Conservation (phyloP, 768 basidiomycete species). For the Russula ochroleuca region DNA sequence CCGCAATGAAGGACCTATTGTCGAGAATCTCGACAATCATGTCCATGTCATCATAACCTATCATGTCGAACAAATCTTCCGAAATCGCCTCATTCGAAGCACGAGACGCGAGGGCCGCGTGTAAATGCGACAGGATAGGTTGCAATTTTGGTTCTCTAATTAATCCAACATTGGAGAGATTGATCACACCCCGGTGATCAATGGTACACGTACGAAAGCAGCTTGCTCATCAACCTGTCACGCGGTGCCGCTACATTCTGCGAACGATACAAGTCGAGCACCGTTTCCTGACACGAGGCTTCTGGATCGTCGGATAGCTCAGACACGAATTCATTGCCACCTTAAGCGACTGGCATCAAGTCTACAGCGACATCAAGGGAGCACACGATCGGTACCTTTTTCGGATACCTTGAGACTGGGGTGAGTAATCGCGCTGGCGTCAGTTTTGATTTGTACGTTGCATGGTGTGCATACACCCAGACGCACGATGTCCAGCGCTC, state of each 20-base stretch:
- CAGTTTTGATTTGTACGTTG: slow-evolving; percentile 5
- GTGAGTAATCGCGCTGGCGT: neutral
- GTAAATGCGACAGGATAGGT: slow-evolving; percentile 31
- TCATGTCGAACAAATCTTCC: slow-evolving; percentile 66
- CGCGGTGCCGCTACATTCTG: slow-evolving; percentile 3
- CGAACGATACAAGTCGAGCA: slow-evolving; percentile 24
- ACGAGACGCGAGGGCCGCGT: slow-evolving; percentile 44
- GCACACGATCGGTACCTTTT: slow-evolving; percentile 10
- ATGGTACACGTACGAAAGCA: slow-evolving; percentile 25
- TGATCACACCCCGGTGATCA: slow-evolving; percentile 3
- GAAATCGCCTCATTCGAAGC: slow-evolving; percentile 68
- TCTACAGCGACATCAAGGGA: neutral
- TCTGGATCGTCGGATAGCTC: slow-evolving; percentile 22
- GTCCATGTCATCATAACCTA: slow-evolving; percentile 84
- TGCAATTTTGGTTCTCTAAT: slow-evolving; percentile 33
- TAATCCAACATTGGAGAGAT: neutral
- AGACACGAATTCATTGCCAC: slow-evolving; percentile 7
- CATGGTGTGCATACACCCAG: slow-evolving; percentile 1
- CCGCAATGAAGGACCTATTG: slow-evolving; percentile 46
- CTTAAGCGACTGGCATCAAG: slow-evolving; percentile 16
- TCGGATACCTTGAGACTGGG: slow-evolving; percentile 14
- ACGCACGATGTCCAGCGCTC: slow-evolving; percentile 26
- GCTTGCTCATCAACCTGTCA: slow-evolving; percentile 17
- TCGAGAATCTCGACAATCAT: slow-evolving; percentile 66
- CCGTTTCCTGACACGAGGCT: slow-evolving; percentile 18